Evolutionary conservation across 1,284 basidiomycete species (phyloP).

Genomic region (Volvariella volvacea): DNA sequence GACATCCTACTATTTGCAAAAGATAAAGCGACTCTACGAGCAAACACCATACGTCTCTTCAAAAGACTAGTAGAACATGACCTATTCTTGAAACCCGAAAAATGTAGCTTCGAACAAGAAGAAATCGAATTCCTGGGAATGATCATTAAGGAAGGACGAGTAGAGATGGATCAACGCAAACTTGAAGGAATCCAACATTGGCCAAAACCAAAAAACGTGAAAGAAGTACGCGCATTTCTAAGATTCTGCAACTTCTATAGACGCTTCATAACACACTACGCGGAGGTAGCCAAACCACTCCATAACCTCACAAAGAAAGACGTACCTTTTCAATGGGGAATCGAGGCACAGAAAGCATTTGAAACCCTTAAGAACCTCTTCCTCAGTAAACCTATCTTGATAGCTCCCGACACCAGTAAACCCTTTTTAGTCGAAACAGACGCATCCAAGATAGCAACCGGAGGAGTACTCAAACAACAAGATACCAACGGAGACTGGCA

Average conservation of each 20-base stretch:
- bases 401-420: too few species aligned
- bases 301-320: conserved; percentile 14
- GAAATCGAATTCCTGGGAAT: conserved; percentile 34
- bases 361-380: conserved; percentile 16
- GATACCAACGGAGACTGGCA: conserved; percentile 19
- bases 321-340: conserved; percentile 12
- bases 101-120: conserved; percentile 28
- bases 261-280: conserved; percentile 32
- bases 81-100: conserved; percentile 28
- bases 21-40: conserved; percentile 12
- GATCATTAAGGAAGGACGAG: conserved; percentile 21
- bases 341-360: conserved; percentile 13
- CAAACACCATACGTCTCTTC: conserved; percentile 20
- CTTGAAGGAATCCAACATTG: conserved; percentile 20
- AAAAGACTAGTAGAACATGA: conserved; percentile 18
- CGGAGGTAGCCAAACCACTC: conserved; percentile 17
- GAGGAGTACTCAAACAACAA: conserved; percentile 21
- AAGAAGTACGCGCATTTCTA: conserved; percentile 19
- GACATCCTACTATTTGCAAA: conserved; percentile 13
- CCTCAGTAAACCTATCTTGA: conserved; percentile 8
- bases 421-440: conserved; percentile 22
- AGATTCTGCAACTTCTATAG: conserved; percentile 30
- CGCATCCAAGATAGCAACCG: conserved; percentile 20
- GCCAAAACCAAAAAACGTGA: conserved; percentile 14
- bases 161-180: conserved; percentile 35